These are phyloP conservation scores for Telopea speciosissima DNA, from an alignment of 177 flowering plant species.

Conservation along the genomic window DNA sequence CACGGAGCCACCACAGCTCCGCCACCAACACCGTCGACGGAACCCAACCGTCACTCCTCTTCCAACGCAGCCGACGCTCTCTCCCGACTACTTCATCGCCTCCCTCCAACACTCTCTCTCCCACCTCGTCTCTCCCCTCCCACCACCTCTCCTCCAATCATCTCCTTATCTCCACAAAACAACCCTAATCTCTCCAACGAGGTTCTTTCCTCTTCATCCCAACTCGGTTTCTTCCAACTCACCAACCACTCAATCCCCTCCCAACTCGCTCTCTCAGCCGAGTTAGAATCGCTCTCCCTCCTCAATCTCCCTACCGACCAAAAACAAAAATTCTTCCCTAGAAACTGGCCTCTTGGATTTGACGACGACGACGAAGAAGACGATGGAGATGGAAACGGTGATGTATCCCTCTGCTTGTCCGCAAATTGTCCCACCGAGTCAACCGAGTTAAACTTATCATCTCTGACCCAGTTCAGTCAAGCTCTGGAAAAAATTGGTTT, in stretches of 20 bases:
- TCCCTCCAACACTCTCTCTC: constrained; percentile 53
- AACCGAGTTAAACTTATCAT: constrained; percentile 23
- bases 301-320: constrained; percentile 35
- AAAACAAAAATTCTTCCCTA: constrained; percentile 34
- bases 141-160: constrained; percentile 26
- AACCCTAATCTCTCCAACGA: constrained; percentile 5
- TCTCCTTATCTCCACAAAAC: constrained; percentile 29
- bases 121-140: constrained; percentile 40
- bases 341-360: constrained; percentile 65
- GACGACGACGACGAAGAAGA: constrained; percentile 24
- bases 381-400: constrained; percentile 28
- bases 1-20: constrained; percentile 60
- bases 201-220: constrained; percentile 23
- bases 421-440: constrained; percentile 25
- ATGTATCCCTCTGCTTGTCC: constrained; percentile 53
- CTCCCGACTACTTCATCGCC: constrained; percentile 45
- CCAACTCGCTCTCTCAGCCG: constrained; percentile 55
- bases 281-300: constrained; percentile 46
- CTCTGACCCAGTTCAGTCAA: constrained; percentile 37
- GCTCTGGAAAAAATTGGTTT: constrained; percentile 53
- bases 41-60: constrained; percentile 23
- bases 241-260: constrained; percentile 41
- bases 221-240: constrained; percentile 66
- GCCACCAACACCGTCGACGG: constrained; percentile 72
- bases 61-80: constrained; percentile 39